Evolutionary conservation across 2,329 filamentous ascomycete species (phyloP).

Genomic region (Monilinia polystroma): DNA sequence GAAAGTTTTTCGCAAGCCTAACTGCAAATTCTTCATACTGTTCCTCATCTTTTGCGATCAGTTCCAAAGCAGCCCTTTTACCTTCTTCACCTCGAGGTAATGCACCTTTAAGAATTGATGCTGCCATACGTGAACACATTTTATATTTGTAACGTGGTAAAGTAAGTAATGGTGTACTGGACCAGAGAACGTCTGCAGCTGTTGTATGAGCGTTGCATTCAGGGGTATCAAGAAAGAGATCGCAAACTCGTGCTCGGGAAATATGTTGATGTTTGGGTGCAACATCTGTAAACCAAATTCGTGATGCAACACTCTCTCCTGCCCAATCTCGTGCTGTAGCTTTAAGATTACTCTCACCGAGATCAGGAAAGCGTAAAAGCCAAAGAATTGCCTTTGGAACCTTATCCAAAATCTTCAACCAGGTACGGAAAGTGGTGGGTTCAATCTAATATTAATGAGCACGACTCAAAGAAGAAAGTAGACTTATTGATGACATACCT

Average conservation of each 20-base stretch:
- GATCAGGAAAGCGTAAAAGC: slow-evolving; percentile 93
- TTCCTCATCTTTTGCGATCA: slow-evolving; percentile 75
- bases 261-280: slow-evolving; percentile 95
- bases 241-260: slow-evolving; percentile 83
- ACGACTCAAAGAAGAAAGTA: neutral
- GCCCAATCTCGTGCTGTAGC: slow-evolving; percentile 82
- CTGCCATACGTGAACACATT: slow-evolving; percentile 98
- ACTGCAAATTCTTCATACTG: slow-evolving; percentile 82
- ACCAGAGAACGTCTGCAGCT: slow-evolving; percentile 94
- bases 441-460: slow-evolving; percentile 67
- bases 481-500: slow-evolving; percentile 56
- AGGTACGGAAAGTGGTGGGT: slow-evolving; percentile 91
- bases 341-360: slow-evolving; percentile 82
- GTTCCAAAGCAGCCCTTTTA: slow-evolving; percentile 63
- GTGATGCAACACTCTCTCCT: slow-evolving; percentile 76
- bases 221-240: slow-evolving; percentile 93
- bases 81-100: slow-evolving; percentile 73
- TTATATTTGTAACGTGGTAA: slow-evolving; percentile 92
- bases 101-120: slow-evolving; percentile 87
- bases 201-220: slow-evolving; percentile 99
- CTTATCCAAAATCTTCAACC: slow-evolving; percentile 84
- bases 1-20: slow-evolving; percentile 61
- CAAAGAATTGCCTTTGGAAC: slow-evolving; percentile 89
- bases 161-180: slow-evolving; percentile 87
- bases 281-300: slow-evolving; percentile 94